Evolutionary conservation across 1,284 basidiomycete species (phyloP).

Genomic region (Marasmius oreades): DNA sequence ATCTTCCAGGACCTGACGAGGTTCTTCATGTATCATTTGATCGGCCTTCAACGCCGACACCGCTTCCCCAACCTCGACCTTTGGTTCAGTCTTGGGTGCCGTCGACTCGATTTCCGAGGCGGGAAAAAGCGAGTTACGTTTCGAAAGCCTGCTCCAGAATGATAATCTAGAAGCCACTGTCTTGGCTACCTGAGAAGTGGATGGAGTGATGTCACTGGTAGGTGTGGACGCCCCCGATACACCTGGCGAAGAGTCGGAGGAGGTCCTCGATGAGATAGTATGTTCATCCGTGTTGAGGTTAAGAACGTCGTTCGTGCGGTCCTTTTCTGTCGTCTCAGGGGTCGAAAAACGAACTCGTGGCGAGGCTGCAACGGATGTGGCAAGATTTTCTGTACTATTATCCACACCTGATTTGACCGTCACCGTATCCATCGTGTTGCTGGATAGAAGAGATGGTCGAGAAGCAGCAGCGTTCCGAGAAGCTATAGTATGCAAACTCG

Average conservation of each 20-base stretch:
- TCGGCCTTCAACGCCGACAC: slow-evolving; percentile 44
- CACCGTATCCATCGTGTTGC: slow-evolving; percentile 21
- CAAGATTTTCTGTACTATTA: slow-evolving; percentile 3
- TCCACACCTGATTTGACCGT: slow-evolving; percentile 8
- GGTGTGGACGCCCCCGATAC: slow-evolving; percentile 41
- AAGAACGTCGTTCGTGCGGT: slow-evolving; percentile 16
- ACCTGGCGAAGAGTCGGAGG: slow-evolving; percentile 49
- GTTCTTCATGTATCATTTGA: slow-evolving; percentile 43
- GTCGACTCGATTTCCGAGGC: slow-evolving; percentile 6
- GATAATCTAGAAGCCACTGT: slow-evolving; percentile 61
- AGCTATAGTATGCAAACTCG: slow-evolving; percentile 46
- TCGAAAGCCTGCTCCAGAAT: slow-evolving; percentile 63
- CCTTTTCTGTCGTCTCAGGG: slow-evolving; percentile 35
- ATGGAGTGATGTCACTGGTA: slow-evolving; percentile 41
- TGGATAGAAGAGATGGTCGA: slow-evolving; percentile 41
- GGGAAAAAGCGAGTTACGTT: slow-evolving; percentile 30
- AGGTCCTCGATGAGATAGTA: slow-evolving; percentile 27
- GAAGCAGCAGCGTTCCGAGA: slow-evolving; percentile 40
- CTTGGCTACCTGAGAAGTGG: slow-evolving; percentile 52
- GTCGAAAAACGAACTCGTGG: slow-evolving; percentile 47
- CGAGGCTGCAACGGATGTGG: slow-evolving; percentile 11
- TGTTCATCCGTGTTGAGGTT: slow-evolving; percentile 20
- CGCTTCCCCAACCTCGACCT: slow-evolving; percentile 21
- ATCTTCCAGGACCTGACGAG: slow-evolving; percentile 37
- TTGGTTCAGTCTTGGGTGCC: slow-evolving; percentile 12